phyloP scores from a whole-genome alignment of 2,329 filamentous ascomycete species.

The Alternaria rosae region DNA sequence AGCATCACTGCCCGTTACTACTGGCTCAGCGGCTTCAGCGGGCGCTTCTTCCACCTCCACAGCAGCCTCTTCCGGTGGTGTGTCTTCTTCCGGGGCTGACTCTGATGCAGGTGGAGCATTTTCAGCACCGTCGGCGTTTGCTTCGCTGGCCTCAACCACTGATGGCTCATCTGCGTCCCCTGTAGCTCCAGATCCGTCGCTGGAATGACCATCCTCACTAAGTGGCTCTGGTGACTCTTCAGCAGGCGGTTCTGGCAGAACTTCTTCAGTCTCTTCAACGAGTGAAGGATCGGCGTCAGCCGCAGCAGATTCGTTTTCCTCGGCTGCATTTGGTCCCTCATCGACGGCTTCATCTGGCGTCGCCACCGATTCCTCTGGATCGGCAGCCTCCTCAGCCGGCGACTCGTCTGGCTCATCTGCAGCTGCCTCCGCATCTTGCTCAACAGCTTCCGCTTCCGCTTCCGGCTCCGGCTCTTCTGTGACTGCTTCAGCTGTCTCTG shows the following conservation, averaged over 20 bases:
- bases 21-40: background rate
- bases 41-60: background rate
- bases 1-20: background rate
- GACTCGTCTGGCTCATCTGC: background rate
- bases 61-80: background rate
- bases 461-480: background rate
- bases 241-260: background rate
- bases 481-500: background rate
- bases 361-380: background rate
- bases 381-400: background rate
- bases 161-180: constrained; percentile 4
- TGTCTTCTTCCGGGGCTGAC: background rate
- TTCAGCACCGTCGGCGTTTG: background rate
- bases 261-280: background rate
- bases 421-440: background rate
- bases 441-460: background rate
- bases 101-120: constrained; percentile 5
- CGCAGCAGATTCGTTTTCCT: background rate
- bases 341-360: background rate
- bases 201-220: background rate
- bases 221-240: background rate
- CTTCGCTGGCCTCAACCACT: background rate
- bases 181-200: background rate
- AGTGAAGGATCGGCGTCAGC: background rate
- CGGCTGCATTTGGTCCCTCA: background rate